These are phyloP conservation scores for Tolypocladium inflatum DNA, from an alignment of 2,329 filamentous ascomycete species.

Conservation along the genomic window DNA sequence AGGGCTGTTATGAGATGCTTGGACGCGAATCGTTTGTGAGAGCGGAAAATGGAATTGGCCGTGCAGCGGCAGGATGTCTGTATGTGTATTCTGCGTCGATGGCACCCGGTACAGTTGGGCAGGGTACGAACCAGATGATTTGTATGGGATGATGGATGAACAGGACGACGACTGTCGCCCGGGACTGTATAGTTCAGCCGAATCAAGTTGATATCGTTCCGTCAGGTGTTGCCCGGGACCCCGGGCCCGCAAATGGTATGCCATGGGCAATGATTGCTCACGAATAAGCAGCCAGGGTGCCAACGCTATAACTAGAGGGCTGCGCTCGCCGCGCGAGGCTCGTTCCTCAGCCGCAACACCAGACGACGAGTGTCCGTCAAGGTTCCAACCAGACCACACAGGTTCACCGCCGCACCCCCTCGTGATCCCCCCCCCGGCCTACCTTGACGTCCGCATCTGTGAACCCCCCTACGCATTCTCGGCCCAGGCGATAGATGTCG, in stretches of 20 bases:
- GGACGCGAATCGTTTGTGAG: neutral
- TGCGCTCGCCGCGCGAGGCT: neutral
- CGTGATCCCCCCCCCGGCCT: neutral
- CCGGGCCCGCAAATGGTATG: neutral
- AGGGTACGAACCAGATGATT: neutral
- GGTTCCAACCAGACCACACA: neutral
- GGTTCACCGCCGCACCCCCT: neutral
- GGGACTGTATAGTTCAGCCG: neutral
- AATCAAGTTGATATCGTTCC: neutral
- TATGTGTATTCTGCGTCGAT: neutral
- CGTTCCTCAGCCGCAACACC: neutral
- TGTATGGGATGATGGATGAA: neutral
- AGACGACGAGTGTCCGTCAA: neutral
- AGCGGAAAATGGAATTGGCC: neutral
- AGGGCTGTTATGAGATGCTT: neutral
- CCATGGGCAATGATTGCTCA: neutral
- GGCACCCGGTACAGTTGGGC: neutral
- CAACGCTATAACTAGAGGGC: no score
- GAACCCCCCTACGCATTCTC: neutral
- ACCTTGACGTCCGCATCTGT: no score
- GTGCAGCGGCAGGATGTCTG: neutral
- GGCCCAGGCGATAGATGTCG: neutral
- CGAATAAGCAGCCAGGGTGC: neutral
- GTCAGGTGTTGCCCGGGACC: neutral
- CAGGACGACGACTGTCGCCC: neutral